Percentiles rank a stretch among this genome's conserved stretches.
Conservation (phyloP, 1,284 basidiomycete species). For the Cryptococcus sp. region DNA sequence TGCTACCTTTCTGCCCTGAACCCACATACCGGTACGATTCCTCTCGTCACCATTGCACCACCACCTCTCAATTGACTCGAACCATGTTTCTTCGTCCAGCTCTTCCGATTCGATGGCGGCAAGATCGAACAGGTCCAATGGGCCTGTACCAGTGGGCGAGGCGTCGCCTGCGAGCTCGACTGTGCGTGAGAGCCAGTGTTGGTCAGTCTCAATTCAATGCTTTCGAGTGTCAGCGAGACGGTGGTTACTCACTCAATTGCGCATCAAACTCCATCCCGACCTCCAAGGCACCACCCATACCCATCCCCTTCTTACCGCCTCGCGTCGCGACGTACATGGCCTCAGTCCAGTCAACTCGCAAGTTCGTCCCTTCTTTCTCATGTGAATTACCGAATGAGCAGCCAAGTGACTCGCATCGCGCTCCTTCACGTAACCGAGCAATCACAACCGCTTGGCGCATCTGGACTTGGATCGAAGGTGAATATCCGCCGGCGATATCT, state of each 20-base stretch:
- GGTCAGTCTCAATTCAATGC: conserved; percentile 43
- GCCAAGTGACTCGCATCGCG: conserved; percentile 47
- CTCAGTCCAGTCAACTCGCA: conserved; percentile 75
- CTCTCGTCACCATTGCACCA: conserved; percentile 74
- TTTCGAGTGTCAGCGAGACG: conserved; percentile 6
- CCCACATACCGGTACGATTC: conserved; percentile 70
- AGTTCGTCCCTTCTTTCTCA: conserved; percentile 19
- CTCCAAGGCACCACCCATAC: conserved; percentile 62
- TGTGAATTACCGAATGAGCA: conserved; percentile 12
- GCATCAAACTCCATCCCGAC: conserved; percentile 77
- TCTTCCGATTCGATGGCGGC: conserved; percentile 27
- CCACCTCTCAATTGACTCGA: conserved; percentile 77
- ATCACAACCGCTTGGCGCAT: conserved; percentile 76
- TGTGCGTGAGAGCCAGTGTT: conserved; percentile 14
- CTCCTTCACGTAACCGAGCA: conserved; percentile 70
- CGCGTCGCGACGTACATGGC: conserved; percentile 73
- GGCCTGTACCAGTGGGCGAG: conserved; percentile 58
- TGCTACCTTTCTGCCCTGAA: conserved; percentile 61
- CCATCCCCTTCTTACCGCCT: conserved; percentile 71
- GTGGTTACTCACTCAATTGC: conserved; percentile 74
- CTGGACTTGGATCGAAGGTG: conserved; percentile 68
- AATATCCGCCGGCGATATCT: conserved; percentile 83
- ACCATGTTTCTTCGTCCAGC: conserved; percentile 47
- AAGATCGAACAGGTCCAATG: conserved; percentile 68
- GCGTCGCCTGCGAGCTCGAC: conserved; percentile 21